Conservation (phyloP, 805 yeast genomes). For the Ogataea degrootiae region DNA sequence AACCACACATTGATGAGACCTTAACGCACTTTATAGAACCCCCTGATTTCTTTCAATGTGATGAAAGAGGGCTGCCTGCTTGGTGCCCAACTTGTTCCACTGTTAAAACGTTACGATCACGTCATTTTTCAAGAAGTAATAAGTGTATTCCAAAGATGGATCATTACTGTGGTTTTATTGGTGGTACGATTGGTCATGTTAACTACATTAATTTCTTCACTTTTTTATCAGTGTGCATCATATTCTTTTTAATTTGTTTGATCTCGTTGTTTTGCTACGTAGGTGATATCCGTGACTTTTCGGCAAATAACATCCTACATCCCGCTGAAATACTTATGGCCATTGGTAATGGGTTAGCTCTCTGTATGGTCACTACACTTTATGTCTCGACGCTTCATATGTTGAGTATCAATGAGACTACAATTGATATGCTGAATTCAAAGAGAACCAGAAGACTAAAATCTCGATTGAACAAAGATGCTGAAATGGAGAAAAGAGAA, state of each 20-base stretch:
- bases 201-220: slow-evolving; percentile 61
- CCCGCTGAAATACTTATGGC: slow-evolving; percentile 31
- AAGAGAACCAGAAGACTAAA: slow-evolving; percentile 8
- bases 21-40: slow-evolving; percentile 29
- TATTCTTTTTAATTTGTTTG: slow-evolving; percentile 35
- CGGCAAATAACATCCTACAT: slow-evolving; percentile 14
- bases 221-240: slow-evolving; percentile 37
- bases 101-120: slow-evolving; percentile 62
- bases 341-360: slow-evolving; percentile 40
- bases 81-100: slow-evolving; percentile 71
- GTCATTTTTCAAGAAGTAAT: slow-evolving; percentile 55
- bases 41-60: slow-evolving; percentile 64
- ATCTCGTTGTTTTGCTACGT: slow-evolving; percentile 34
- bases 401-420: slow-evolving; percentile 44
- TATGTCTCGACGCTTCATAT: slow-evolving; percentile 40
- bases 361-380: slow-evolving; percentile 36
- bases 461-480: slow-evolving; percentile 17
- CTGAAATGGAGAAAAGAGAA: slow-evolving; percentile 13
- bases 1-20: slow-evolving; percentile 2
- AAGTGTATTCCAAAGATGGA: slow-evolving; percentile 72
- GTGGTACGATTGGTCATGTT: slow-evolving; percentile 60
- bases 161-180: slow-evolving; percentile 80
- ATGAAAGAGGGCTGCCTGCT: slow-evolving; percentile 65
- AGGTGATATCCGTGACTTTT: slow-evolving; percentile 24
- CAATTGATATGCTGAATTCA: slow-evolving; percentile 42